Evolutionary conservation across 257 asterid species (phyloP).

Genomic region (Schizonepeta tenuifolia): DNA sequence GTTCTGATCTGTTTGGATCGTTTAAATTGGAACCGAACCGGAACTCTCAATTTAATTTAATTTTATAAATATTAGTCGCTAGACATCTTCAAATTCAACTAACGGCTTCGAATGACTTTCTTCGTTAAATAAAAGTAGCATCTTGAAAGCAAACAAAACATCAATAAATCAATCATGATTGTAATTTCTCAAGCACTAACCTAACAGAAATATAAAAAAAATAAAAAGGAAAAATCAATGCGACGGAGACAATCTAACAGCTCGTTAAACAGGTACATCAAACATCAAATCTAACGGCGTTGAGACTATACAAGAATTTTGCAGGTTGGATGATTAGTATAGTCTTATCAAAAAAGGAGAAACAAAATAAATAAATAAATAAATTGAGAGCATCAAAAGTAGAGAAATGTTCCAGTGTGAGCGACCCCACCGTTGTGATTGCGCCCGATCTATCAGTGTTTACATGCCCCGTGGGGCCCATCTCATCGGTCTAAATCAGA

Average conservation of each 20-base stretch:
- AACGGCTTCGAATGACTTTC: no score
- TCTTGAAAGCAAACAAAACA: no score
- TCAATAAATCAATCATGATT: background rate
- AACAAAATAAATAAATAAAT: background rate
- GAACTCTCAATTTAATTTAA: no score
- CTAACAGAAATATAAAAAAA: background rate
- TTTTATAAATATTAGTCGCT: no score
- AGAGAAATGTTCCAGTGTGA: slow-evolving; percentile 34
- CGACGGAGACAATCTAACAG: slow-evolving; percentile 6
- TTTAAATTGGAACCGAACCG: no score
- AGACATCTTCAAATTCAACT: no score
- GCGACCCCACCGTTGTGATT: slow-evolving; percentile 38
- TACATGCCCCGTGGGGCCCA: slow-evolving; percentile 35
- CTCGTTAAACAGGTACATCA: slow-evolving; percentile 15
- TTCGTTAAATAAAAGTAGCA: no score
- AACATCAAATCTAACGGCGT: slow-evolving; percentile 36
- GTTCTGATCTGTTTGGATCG: no score
- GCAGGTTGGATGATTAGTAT: slow-evolving; percentile 21
- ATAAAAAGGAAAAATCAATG: background rate
- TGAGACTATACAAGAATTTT: slow-evolving; percentile 14
- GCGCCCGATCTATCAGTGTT: slow-evolving; percentile 17
- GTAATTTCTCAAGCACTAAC: background rate
- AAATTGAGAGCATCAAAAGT: background rate
- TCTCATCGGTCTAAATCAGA: slow-evolving; percentile 21
- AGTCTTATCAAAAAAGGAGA: slow-evolving; percentile 30